Evolutionary conservation across 23 red algal genomes (phyloP), one percentile per base, ranked within the genome.

Genomic region (Chondrus crispus): DNA sequence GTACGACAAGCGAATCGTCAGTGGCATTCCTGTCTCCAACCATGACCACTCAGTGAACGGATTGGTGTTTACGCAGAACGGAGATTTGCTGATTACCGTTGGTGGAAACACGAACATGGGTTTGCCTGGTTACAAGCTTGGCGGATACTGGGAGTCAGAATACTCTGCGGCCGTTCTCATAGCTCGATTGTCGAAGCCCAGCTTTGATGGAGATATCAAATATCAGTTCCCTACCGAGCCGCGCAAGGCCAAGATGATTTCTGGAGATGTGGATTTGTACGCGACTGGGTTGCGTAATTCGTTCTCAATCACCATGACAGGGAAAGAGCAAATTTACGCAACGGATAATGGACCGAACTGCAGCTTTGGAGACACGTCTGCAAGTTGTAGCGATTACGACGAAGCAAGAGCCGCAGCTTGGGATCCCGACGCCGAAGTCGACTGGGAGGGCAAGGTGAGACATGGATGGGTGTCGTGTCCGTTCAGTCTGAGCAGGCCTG

Each of bases 341-440:
- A 55, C 62, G 18, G 92, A 94, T 42, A 85, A 88, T 41, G 92
- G 92, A 24, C 83, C 82, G 20, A 94, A 94, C 57, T 85, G 70
- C 24, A 36, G 33, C 2, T 94, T 82, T 66, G 92, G 92, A n/a
- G 77, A 81, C 71, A 74, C 92, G 24, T 50, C 92, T 3, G 70
- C 92, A n/a, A 62, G 82, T 8, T 94, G 92, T 43, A 42, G 66
- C 43, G 73, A 87, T 1, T 82, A 81, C 29, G 68, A 62, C 46
- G 69, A 66, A 44, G 60, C 2, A 47, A 55, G 9, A 33, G 36
- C 35, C 9, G 62, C 58, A 2, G 5, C 57, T 5, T 74, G 62
- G n/a, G 28, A 63, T 42, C 35, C n/a, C 41, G 22, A 33, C 3
- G 74, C 41, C 4, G 46, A 81, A 10, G 40, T 42, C 12, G 58